Evolutionary conservation across 2,329 filamentous ascomycete genomes (phyloP).

Genomic region (Fusarium armeniacum): DNA sequence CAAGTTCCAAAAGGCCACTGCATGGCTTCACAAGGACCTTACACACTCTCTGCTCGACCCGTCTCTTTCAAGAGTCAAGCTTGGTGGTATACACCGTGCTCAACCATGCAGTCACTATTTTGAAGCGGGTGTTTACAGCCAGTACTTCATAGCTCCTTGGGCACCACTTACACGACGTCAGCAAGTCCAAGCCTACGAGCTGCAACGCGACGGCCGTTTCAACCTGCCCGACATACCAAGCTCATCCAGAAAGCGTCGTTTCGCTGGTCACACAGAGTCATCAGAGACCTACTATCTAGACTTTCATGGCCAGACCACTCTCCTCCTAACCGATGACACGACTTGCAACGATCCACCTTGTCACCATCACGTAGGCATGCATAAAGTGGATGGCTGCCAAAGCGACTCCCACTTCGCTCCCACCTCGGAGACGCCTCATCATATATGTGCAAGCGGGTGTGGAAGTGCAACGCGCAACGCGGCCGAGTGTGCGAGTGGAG

Average conservation of each 20-base stretch:
- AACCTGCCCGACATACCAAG: constrained; percentile 28
- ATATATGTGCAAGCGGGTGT: constrained; percentile 33
- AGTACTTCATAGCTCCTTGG: constrained; percentile 52
- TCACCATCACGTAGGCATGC: constrained; percentile 28
- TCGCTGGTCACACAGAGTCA: neutral
- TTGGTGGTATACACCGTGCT: constrained; percentile 60
- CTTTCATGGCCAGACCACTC: constrained; percentile 19
- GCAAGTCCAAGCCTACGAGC: constrained; percentile 46
- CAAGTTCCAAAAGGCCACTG: constrained; percentile 50
- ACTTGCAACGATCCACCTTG: neutral
- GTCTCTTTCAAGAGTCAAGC: constrained; percentile 52
- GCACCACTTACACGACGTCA: constrained; percentile 33
- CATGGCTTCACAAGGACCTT: constrained; percentile 52
- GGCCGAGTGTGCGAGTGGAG: constrained; percentile 35
- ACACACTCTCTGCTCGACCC: constrained; percentile 27
- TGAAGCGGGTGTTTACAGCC: constrained; percentile 51
- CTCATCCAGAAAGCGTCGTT: constrained; percentile 12
- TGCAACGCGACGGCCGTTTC: constrained; percentile 32
- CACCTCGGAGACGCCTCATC: constrained; percentile 13
- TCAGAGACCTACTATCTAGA: constrained; percentile 16
- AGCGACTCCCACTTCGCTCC: constrained; percentile 38
- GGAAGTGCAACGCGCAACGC: constrained; percentile 29
- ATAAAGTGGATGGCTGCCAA: constrained; percentile 12
- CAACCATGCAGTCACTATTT: constrained; percentile 59
- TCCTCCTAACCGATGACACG: neutral